A percentile compares a stretch with the other conserved stretches of the same genome.
phyloP scores from a whole-genome alignment of 2,329 filamentous ascomycete species.

The Boeremia lycopersici region DNA sequence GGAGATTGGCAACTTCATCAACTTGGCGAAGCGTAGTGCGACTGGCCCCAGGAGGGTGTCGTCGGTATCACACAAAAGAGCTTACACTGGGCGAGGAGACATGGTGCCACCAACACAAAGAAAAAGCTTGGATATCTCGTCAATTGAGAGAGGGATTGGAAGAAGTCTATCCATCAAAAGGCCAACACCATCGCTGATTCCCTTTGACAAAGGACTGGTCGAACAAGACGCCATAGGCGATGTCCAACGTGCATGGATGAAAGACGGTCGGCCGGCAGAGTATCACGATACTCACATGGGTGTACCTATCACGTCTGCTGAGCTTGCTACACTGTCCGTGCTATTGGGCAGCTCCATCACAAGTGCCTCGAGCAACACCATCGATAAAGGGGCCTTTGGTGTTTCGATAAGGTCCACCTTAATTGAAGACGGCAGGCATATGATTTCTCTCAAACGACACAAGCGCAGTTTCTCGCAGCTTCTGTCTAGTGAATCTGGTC shows the following conservation, averaged over 20 bases:
- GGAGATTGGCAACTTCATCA: conserved; percentile 32
- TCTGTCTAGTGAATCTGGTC: conserved; percentile 29
- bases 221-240: conserved; percentile 7
- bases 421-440: conserved; percentile 22
- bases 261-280: conserved; percentile 31
- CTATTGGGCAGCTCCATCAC: conserved; percentile 33
- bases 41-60: conserved; percentile 23
- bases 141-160: conserved; percentile 22
- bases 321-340: conserved; percentile 38
- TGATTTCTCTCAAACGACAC: conserved; percentile 31
- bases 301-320: conserved; percentile 28
- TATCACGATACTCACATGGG: conserved; percentile 19
- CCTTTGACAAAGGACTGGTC: conserved; percentile 19
- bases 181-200: conserved; percentile 17
- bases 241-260: conserved; percentile 29
- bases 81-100: conserved; percentile 19
- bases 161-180: conserved; percentile 26
- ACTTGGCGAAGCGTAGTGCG: conserved; percentile 20
- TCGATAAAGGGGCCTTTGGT: conserved; percentile 32
- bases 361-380: neutral
- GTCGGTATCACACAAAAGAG: conserved; percentile 24
- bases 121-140: conserved; percentile 27
- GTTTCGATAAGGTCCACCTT: conserved; percentile 28
- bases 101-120: conserved; percentile 15
- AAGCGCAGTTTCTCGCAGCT: conserved; percentile 32